These are phyloP conservation scores for Apiospora kogelbergensis DNA, from an alignment of 2,329 filamentous ascomycete genomes.

Conservation along the genomic window DNA sequence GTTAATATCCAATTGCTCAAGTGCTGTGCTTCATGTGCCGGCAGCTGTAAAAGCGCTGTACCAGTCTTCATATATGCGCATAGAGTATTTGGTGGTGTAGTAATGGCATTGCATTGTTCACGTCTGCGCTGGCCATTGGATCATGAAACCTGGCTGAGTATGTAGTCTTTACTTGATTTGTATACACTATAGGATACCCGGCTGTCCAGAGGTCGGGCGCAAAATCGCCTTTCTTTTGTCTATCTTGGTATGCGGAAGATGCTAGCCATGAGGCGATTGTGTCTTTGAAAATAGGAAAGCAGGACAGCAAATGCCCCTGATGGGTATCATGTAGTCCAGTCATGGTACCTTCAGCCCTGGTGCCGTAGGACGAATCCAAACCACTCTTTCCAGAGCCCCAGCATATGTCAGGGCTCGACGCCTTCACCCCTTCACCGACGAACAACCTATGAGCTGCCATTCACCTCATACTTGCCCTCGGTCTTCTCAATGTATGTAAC, in stretches of 20 bases:
- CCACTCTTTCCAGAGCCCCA: neutral
- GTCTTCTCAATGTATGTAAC: slow-evolving; percentile 76
- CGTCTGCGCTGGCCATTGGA: neutral
- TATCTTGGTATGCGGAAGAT: neutral
- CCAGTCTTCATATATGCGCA: no score
- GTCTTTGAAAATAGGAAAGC: neutral
- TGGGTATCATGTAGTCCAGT: neutral
- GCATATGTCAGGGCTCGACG: neutral
- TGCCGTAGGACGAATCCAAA: neutral
- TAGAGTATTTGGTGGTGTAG: no score
- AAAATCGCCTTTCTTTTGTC: neutral
- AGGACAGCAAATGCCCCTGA: neutral
- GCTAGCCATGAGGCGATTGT: slow-evolving; percentile 1
- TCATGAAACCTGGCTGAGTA: neutral
- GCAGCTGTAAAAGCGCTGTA: no score
- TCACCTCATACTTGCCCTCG: slow-evolving; percentile 59
- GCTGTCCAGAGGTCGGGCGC: neutral
- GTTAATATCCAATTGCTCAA: neutral
- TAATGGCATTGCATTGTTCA: neutral
- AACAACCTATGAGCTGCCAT: slow-evolving; percentile 33
- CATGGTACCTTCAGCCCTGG: neutral
- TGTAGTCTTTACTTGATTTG: neutral
- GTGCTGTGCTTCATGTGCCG: no score
- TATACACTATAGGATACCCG: neutral
- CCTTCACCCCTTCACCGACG: neutral